A percentile compares a stretch with the other conserved stretches of the same genome.
phyloP scores from a whole-genome alignment of 1,284 basidiomycete genomes.

The Earliella scabrosa region DNA sequence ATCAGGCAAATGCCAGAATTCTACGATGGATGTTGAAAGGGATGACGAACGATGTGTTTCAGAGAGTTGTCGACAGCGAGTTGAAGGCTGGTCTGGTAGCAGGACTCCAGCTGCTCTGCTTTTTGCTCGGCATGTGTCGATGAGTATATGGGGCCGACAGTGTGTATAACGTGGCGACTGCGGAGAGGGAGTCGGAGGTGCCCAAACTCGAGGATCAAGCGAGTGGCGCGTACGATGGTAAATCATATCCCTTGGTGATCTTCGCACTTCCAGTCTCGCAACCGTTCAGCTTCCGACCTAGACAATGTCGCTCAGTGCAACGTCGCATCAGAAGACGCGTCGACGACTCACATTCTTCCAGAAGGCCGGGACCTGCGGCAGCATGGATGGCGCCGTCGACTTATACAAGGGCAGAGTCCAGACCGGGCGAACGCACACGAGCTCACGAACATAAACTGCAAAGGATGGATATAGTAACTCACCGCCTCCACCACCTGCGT shows the following conservation, averaged over 20 bases:
- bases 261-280: slow-evolving; percentile 86
- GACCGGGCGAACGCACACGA: background rate
- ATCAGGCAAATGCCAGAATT: too few species aligned
- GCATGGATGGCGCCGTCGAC: slow-evolving; percentile 89
- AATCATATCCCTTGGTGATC: slow-evolving; percentile 75
- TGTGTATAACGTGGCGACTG: slow-evolving; percentile 83
- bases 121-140: slow-evolving; percentile 44
- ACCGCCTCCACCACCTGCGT: slow-evolving; percentile 82
- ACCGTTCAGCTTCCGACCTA: slow-evolving; percentile 72
- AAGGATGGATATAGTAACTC: slow-evolving; percentile 23
- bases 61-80: slow-evolving; percentile 63
- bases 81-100: slow-evolving; percentile 73
- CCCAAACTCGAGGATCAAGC: background rate
- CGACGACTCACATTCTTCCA: slow-evolving; percentile 67
- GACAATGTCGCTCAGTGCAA: background rate
- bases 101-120: slow-evolving; percentile 66
- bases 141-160: slow-evolving; percentile 87
- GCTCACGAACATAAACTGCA: background rate
- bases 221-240: slow-evolving; percentile 60
- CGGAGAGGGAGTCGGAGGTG: background rate
- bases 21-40: background rate
- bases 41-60: slow-evolving; percentile 64
- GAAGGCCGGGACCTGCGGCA: slow-evolving; percentile 78
- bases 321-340: background rate
- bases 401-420: slow-evolving; percentile 30